Percentiles rank a stretch among this genome's conserved stretches.
Conservation (phyloP, 1,139 yeast genomes). For the Suhomyces atakaporum region DNA sequence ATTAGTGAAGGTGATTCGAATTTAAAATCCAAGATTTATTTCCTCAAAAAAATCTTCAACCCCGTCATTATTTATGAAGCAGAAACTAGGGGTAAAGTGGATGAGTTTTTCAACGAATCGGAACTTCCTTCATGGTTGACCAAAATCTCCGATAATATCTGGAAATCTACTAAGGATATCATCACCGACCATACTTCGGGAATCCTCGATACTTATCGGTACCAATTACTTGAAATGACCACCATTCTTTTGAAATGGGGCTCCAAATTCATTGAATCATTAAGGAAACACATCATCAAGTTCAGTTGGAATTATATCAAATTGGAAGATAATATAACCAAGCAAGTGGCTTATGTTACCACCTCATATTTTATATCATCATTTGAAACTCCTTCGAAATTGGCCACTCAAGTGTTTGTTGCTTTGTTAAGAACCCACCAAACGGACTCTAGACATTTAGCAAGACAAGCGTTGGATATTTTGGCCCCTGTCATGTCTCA, state of each 20-base stretch:
- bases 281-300: slow-evolving; percentile 83
- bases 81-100: slow-evolving; percentile 49
- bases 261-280: slow-evolving; percentile 59
- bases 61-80: slow-evolving; percentile 69
- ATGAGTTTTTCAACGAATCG: slow-evolving; percentile 40
- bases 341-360: slow-evolving; percentile 90
- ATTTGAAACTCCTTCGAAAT: slow-evolving; percentile 85
- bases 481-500: slow-evolving; percentile 86
- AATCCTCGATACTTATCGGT: slow-evolving; percentile 70
- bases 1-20: slow-evolving; percentile 40
- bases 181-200: slow-evolving; percentile 65
- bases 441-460: slow-evolving; percentile 79
- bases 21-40: slow-evolving; percentile 59
- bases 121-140: slow-evolving; percentile 60
- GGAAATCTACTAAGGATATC: slow-evolving; percentile 66
- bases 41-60: slow-evolving; percentile 65
- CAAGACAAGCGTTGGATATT: slow-evolving; percentile 83
- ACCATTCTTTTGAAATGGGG: slow-evolving; percentile 74
- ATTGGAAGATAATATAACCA: slow-evolving; percentile 84
- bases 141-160: slow-evolving; percentile 60
- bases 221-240: slow-evolving; percentile 80
- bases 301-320: slow-evolving; percentile 94
- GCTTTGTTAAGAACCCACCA: slow-evolving; percentile 86
- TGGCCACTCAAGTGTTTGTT: slow-evolving; percentile 90
- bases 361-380: slow-evolving; percentile 85